Conservation (phyloP, 2,329 filamentous ascomycete genomes). For the Botrytis deweyae region DNA sequence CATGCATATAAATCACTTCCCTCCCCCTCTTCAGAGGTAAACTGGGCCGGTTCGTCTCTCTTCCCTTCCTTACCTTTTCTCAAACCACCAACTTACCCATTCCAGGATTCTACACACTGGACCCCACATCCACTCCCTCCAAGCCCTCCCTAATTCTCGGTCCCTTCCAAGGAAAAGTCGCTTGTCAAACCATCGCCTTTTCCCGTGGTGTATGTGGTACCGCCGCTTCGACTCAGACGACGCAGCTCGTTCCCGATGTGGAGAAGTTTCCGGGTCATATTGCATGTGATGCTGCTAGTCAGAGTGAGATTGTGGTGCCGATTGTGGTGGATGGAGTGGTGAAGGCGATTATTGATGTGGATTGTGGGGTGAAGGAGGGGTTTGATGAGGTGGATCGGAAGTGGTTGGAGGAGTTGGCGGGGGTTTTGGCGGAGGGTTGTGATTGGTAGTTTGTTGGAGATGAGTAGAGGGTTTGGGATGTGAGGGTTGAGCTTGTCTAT, state of each 20-base stretch:
- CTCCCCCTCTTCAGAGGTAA: slow-evolving; percentile 63
- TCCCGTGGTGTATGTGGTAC: slow-evolving; percentile 73
- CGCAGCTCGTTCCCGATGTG: slow-evolving; percentile 69
- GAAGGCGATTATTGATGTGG: slow-evolving; percentile 76
- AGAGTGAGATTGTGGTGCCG: slow-evolving; percentile 81
- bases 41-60: slow-evolving; percentile 65
- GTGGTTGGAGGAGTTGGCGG: slow-evolving; percentile 65
- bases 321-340: slow-evolving; percentile 51
- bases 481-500: neutral
- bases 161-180: slow-evolving; percentile 77
- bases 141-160: slow-evolving; percentile 69
- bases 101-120: slow-evolving; percentile 70
- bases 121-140: slow-evolving; percentile 42
- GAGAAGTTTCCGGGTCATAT: slow-evolving; percentile 77
- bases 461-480: neutral
- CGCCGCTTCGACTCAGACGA: slow-evolving; percentile 59
- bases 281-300: slow-evolving; percentile 73
- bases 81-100: slow-evolving; percentile 1
- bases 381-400: slow-evolving; percentile 68
- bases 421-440: slow-evolving; percentile 57
- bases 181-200: slow-evolving; percentile 75
- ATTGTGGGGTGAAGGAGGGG: slow-evolving; percentile 65
- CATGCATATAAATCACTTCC: slow-evolving; percentile 74
- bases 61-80: neutral
- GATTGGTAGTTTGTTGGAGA: slow-evolving; percentile 55